Evolutionary conservation across 2,329 filamentous ascomycete genomes (phyloP).

Genomic region (Trichoderma koningii): DNA sequence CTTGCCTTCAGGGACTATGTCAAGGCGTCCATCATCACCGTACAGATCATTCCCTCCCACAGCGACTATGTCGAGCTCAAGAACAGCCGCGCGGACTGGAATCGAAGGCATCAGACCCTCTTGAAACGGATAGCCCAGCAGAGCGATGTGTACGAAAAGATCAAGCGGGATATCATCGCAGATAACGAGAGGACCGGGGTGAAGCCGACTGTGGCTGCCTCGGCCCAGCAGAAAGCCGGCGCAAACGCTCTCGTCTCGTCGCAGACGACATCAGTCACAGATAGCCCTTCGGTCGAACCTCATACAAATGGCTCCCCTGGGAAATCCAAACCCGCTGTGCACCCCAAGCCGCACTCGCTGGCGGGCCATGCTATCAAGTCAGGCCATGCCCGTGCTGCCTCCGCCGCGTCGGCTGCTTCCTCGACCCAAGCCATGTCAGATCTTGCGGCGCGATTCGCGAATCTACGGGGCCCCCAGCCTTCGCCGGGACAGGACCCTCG

Average conservation of each 20-base stretch:
- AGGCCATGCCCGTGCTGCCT: conserved; percentile 36
- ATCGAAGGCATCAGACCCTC: conserved; percentile 52
- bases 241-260: conserved; percentile 28
- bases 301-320: conserved; percentile 32
- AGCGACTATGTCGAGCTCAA: conserved; percentile 70
- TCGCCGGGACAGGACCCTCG: conserved; percentile 54
- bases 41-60: conserved; percentile 75
- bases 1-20: conserved; percentile 82
- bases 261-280: neutral
- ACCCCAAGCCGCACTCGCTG: conserved; percentile 68
- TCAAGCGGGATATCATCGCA: conserved; percentile 62
- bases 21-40: conserved; percentile 74
- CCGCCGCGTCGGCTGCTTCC: conserved; percentile 36
- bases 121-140: conserved; percentile 53
- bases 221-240: conserved; percentile 21
- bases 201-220: conserved; percentile 41
- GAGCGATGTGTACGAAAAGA: conserved; percentile 54
- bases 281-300: conserved; percentile 16
- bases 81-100: conserved; percentile 52
- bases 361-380: conserved; percentile 58
- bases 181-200: conserved; percentile 66
- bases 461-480: conserved; percentile 50
- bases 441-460: conserved; percentile 59
- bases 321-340: conserved; percentile 52
- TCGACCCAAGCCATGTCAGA: conserved; percentile 47